Percentiles rank a stretch among this genome's conserved stretches.
Conservation (phyloP, 768 basidiomycete species). For the Termitomyces heimii region DNA sequence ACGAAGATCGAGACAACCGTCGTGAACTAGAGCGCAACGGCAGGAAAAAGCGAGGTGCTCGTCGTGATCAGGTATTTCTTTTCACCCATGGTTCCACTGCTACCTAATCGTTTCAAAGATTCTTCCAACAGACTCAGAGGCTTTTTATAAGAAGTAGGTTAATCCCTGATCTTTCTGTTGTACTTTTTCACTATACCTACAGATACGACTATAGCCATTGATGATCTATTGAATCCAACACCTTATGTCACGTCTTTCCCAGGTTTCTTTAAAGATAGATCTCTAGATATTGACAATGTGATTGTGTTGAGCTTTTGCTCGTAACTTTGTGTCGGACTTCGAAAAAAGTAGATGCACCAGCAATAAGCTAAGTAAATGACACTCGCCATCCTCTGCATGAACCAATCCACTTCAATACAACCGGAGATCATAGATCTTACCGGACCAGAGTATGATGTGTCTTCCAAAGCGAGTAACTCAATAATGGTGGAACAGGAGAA, state of each 20-base stretch:
- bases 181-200: not conserved
- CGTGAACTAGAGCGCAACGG: constrained; percentile 51
- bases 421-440: constrained; percentile 31
- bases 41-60: constrained; percentile 56
- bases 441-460: not conserved
- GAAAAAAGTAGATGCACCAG: constrained; percentile 1
- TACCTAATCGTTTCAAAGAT: constrained; percentile 27
- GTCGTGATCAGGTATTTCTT: constrained; percentile 42
- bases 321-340: not conserved
- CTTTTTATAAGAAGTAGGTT: constrained; percentile 77
- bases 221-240: constrained; percentile 3
- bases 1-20: constrained; percentile 70
- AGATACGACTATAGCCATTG: constrained; percentile 42
- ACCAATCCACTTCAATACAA: not conserved
- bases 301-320: not conserved
- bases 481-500: constrained; percentile 2
- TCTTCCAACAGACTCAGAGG: constrained; percentile 71
- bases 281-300: not conserved
- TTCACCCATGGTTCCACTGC: not conserved
- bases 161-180: not conserved
- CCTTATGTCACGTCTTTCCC: not conserved
- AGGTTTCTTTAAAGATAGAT: not conserved
- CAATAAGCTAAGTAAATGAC: not conserved
- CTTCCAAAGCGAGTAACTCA: not conserved
- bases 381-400: not conserved